phyloP scores from a whole-genome alignment of 179 eudicot genomes.

The Spinacia oleracea region DNA sequence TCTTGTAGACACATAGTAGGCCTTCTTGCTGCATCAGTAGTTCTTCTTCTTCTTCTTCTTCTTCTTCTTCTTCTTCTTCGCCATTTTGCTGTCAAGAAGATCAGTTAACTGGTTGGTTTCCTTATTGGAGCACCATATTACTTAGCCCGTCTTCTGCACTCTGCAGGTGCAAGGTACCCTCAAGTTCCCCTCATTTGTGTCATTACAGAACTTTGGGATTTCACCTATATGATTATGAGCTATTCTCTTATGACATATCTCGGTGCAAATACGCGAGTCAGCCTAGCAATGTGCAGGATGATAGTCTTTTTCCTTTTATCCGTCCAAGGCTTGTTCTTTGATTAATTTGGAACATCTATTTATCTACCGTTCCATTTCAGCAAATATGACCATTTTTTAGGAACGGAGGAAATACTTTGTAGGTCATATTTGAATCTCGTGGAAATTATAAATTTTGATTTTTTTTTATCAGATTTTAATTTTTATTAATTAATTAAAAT shows the following conservation, averaged over 20 bases:
- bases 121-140: no score
- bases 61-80: slow-evolving; percentile 21
- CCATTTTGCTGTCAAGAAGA: slow-evolving; percentile 5
- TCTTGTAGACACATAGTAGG: slow-evolving; percentile 32
- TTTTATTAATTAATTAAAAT: no score
- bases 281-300: slow-evolving; percentile 53
- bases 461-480: no score
- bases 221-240: slow-evolving; percentile 52
- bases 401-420: no score
- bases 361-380: no score
- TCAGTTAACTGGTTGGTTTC: background rate
- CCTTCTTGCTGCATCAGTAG: slow-evolving; percentile 15
- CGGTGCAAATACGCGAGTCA: slow-evolving; percentile 56
- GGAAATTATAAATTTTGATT: no score
- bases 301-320: slow-evolving; percentile 28
- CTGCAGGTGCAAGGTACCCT: slow-evolving; percentile 23
- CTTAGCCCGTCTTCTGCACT: background rate
- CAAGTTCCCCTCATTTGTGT: slow-evolving; percentile 23
- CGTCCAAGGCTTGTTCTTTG: no score
- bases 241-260: slow-evolving; percentile 48
- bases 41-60: slow-evolving; percentile 17
- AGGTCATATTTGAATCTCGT: no score
- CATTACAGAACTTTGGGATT: slow-evolving; percentile 35
- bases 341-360: no score
- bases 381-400: no score